Conservation (phyloP, 148 eudicot species). For the Chenopodium album region DNA sequence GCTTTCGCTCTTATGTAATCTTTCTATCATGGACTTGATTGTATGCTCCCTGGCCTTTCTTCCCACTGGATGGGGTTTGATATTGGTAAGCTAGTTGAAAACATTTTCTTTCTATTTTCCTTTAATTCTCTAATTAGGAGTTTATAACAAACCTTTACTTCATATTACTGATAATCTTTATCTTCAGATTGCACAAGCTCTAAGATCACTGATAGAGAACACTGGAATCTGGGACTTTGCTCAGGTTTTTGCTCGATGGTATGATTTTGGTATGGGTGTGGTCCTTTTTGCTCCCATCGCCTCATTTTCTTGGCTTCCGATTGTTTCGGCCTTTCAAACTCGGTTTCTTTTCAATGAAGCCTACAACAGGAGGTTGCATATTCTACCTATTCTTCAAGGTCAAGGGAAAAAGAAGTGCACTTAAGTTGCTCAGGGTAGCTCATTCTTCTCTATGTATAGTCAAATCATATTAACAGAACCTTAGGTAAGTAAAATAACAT, state of each 20-base stretch:
- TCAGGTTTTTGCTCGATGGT: slow-evolving; percentile 68
- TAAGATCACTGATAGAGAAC: slow-evolving; percentile 57
- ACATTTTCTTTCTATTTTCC: neutral
- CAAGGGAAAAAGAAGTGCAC: slow-evolving; percentile 59
- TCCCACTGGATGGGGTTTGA: slow-evolving; percentile 97
- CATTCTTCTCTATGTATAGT: slow-evolving; percentile 17
- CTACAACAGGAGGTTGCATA: slow-evolving; percentile 77
- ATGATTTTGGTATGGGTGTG: slow-evolving; percentile 86
- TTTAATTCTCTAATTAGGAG: neutral
- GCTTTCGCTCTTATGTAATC: slow-evolving; percentile 60
- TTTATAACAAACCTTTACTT: neutral
- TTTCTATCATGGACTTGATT: slow-evolving; percentile 65
- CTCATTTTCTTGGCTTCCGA: slow-evolving; percentile 88
- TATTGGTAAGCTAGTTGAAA: slow-evolving; percentile 48
- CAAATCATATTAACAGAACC: neutral
- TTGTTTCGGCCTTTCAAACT: slow-evolving; percentile 83
- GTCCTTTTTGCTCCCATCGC: slow-evolving; percentile 79
- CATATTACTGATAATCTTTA: too few relatives aligned
- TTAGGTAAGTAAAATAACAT: slow-evolving; percentile 13
- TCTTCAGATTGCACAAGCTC: slow-evolving; percentile 64
- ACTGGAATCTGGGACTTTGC: slow-evolving; percentile 73
- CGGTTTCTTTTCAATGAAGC: slow-evolving; percentile 95
- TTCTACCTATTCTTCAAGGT: slow-evolving; percentile 72
- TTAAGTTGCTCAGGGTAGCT: slow-evolving; percentile 21
- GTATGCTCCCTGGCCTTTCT: slow-evolving; percentile 87